Evolutionary conservation across 78 protist species (phyloP), one percentile per base, ranked within the genome.

Genomic region (Anaeramoeba flamelloides): DNA sequence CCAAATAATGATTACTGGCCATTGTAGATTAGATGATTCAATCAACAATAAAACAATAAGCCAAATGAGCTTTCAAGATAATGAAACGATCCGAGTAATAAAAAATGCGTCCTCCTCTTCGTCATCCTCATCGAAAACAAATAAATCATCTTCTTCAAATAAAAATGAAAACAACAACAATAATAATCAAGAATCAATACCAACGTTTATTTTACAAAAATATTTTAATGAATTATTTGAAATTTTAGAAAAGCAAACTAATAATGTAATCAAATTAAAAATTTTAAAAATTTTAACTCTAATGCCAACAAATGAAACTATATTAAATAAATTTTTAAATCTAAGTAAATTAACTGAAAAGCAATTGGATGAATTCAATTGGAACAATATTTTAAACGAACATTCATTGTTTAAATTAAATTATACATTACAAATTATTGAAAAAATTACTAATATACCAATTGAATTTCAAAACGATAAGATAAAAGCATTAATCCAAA

Each of bases 261-360:
- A 17, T 17, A 53, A 53, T 26, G 17, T 26, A 26, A 17, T 17
- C 8, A 26, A 8, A 17, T 26, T 26, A 26, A 53, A 53, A 53
- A 53, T 53, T 53, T 53, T 8, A 17, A 53, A 53, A 53, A 8
- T 53, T 8, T 26, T 53, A 26, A 26, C 17, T 8, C 69, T 26
- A 53, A 53, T 53, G 69, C 69, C 69, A 53, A 53, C 69, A 53
- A 53, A 53, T 53, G 69, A n/a, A n/a, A n/a, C n/a, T n/a, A n/a
- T n/a, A n/a, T n/a, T n/a, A n/a, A n/a, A n/a, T n/a, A n/a, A n/a
- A n/a, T n/a, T n/a, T n/a, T n/a, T n/a, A n/a, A n/a, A n/a, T n/a
- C n/a, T n/a, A n/a, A n/a, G n/a, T n/a, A n/a, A n/a, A n/a, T n/a
- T n/a, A n/a, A n/a, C n/a, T n/a, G n/a, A n/a, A n/a, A n/a, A n/a